Conservation (phyloP, 345 rosid genomes). For the Nephelium lappaceum region DNA sequence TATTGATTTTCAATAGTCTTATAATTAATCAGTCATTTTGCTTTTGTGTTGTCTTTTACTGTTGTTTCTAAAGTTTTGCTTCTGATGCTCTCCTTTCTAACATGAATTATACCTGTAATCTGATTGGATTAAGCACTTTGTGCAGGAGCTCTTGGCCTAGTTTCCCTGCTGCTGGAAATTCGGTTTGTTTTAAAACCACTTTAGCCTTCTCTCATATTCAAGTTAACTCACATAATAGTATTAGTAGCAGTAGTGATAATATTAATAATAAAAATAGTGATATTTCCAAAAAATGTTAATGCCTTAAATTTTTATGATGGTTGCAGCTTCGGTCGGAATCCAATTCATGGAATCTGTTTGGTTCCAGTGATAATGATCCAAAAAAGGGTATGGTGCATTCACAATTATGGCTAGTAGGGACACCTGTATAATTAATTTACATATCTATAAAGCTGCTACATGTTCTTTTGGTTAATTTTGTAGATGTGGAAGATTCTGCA, state of each 20-base stretch:
- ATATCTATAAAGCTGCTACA: background rate
- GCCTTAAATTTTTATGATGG: slow-evolving; percentile 13
- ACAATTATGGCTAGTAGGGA: background rate
- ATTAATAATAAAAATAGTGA: too few species aligned
- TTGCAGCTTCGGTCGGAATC: slow-evolving; percentile 33
- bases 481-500: slow-evolving; percentile 40
- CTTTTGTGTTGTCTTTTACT: background rate
- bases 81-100: background rate
- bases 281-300: slow-evolving; percentile 15
- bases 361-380: slow-evolving; percentile 17
- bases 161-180: slow-evolving; percentile 33
- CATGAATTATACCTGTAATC: background rate
- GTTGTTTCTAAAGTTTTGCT: slow-evolving; percentile 8
- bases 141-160: slow-evolving; percentile 61
- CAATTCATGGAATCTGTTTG: slow-evolving; percentile 26
- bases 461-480: slow-evolving; percentile 6
- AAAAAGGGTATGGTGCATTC: slow-evolving; percentile 31
- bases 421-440: background rate
- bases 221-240: background rate
- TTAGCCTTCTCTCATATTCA: background rate
- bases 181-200: slow-evolving; percentile 37
- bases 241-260: too few species aligned
- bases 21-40: slow-evolving; percentile 10
- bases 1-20: background rate
- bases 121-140: slow-evolving; percentile 13